Evolutionary conservation across 2,329 filamentous ascomycete genomes (phyloP), one percentile per base, ranked within the genome.

Genomic region (Fusarium nodosum): DNA sequence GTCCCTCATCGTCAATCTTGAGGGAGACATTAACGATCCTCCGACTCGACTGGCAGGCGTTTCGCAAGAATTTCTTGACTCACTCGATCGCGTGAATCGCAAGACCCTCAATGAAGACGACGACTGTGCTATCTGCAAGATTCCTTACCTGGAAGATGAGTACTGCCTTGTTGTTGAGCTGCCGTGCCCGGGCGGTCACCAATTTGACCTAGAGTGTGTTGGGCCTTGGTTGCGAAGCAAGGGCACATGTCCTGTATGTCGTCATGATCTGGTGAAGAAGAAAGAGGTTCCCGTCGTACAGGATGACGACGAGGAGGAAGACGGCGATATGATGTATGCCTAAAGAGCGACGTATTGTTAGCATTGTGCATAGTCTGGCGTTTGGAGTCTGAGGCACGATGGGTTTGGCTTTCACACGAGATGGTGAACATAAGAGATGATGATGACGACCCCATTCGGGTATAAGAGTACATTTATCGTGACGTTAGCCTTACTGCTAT

Each of bases 141-240:
- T 90, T 71, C 79, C 77, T 31, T 90, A 87, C 73, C 80, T 89
- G 47, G 87, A 90, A 72, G 89, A 91, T 73, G 79, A 82, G 71
- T 90, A 87, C 75, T 86, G 85, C 57, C 81, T 91, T 3, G 88
- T 91, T 15, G 89, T 91, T 30, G 84, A 88, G 80, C 81, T 91
- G 73, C 88, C 88, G 41, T 91, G 89, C 75, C 82, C 88, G 72
- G 82, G 81, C 33, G 80, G 77, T 41, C 89, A 91, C 76, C 79
- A 79, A 51, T 91, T 89, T 74, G 89, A 91, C 72, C 78, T 91
- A n/a, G 89, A 91, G 79, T 91, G 89, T 72, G 87, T 91, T 3
- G 86, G 84, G 5, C 88, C 89, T 9, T 91, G 89, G 89, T 76
- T 91, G 75, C 80, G 84, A 76, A 84, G 86, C 72, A 89, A 90